Base-by-base conservation (phyloP, 805 yeast genomes). In the Schwanniomyces vanrijiae region DNA sequence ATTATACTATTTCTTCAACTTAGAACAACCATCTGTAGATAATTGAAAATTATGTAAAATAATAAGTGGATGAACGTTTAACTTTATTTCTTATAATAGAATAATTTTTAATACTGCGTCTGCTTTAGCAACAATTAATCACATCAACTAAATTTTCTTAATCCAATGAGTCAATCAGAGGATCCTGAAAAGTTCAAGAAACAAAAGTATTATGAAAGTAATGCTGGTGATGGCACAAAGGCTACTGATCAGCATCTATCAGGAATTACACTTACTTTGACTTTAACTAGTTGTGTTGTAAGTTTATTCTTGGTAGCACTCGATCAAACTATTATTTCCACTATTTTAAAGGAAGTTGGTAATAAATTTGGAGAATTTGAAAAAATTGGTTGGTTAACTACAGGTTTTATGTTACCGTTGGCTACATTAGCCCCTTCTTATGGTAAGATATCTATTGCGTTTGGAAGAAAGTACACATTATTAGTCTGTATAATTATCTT, bases 291-390 rank as follows among this genome's bases (percentile, higher is more conserved):
- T 45, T 59, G 69, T 42, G 64, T 68, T 16, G 55, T 61, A 3
- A 46, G 61, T 7, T 56, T 71, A 39, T 71, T 71, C 50, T 54
- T 71, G 31, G 62, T 71, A 13, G 84, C 86, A 0, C 60, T 83
- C 37, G 88, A 83, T 58, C 82, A 78, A 52, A 81, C 85, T n/a
- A 82, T 83, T 47, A 77, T 78, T 2, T 55, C 77, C 7, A 77
- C 86, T 1, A 64, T 80, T 10, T 62, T 82, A 41, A 72, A 80
- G 14, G 66, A 63, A 1, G 78, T 83, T 2, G 80, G 83, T 5
- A 63, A 65, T 43, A 64, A 78, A 49, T 82, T 83, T 55, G 52
- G 71, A 19, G 68, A 71, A 3, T 82, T 78, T 53, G 71, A 76
- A 5, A 72, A 79, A 46, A 68, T 82, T 6, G 83, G 83, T 3